Evolutionary conservation across 73 alveolate species (phyloP).

Genomic region (Durusdinium trenchii): DNA sequence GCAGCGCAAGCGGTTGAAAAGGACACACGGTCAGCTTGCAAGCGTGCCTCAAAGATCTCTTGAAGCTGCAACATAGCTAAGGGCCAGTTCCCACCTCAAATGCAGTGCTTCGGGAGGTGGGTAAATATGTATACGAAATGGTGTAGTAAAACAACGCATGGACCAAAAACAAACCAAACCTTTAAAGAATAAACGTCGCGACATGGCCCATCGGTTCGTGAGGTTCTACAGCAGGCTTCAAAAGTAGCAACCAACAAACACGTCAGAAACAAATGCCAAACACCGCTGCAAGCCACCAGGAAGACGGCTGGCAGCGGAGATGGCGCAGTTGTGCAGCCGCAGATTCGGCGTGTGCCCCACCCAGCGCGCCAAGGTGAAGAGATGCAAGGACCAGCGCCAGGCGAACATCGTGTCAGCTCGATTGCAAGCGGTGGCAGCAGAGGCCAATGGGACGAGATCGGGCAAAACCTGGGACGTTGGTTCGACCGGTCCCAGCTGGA

Average conservation of each 20-base stretch:
- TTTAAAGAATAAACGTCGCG: too few species aligned
- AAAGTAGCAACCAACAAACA: too few species aligned
- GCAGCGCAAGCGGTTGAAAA: conserved; percentile 59
- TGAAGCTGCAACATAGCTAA: conserved; percentile 44
- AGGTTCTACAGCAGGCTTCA: too few species aligned
- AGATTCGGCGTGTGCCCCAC: conserved; percentile 30
- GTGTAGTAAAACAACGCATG: too few species aligned
- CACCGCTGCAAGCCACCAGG: too few species aligned
- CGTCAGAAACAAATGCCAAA: too few species aligned
- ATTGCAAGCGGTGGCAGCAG: conserved; percentile 74
- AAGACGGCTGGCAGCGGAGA: conserved; percentile 23
- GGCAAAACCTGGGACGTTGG: background rate
- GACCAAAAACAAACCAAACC: too few species aligned
- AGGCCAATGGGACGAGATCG: conserved; percentile 17
- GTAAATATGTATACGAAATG: too few species aligned
- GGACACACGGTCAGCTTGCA: conserved; percentile 60
- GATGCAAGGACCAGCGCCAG: conserved; percentile 61
- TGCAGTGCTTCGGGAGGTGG: too few species aligned
- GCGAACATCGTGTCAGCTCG: conserved; percentile 28
- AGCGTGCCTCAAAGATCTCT: background rate
- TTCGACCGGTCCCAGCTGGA: background rate
- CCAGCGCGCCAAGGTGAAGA: conserved; percentile 16
- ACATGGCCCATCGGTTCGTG: too few species aligned
- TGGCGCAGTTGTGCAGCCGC: conserved; percentile 47
- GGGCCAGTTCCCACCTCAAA: conserved; percentile 22